Evolutionary conservation across 164 flowering plant genomes (phyloP).

Genomic region (grape (Vitis vinifera)): ASM3070453v1 NC_081809.1:24971501-24972000

Average conservation of each 20-base stretch:
- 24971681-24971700: background rate
- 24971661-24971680: background rate
- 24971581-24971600: too few relatives aligned
- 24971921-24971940: background rate
- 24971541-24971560: background rate
- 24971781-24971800: background rate
- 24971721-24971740: background rate
- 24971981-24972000: too few relatives aligned
- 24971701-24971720: background rate
- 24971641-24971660: background rate
- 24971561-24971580: too few relatives aligned
- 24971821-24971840: background rate
- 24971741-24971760: background rate
- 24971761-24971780: background rate
- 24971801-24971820: background rate
- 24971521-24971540: background rate
- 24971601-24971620: background rate
- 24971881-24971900: background rate
- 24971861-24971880: background rate
- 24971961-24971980: too few relatives aligned
- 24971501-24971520: background rate
- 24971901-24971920: background rate
- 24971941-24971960: background rate
- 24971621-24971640: background rate
- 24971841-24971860: background rate